Conservation (phyloP, 202 grass and related monocot species). For the Panicum hallii region DNA sequence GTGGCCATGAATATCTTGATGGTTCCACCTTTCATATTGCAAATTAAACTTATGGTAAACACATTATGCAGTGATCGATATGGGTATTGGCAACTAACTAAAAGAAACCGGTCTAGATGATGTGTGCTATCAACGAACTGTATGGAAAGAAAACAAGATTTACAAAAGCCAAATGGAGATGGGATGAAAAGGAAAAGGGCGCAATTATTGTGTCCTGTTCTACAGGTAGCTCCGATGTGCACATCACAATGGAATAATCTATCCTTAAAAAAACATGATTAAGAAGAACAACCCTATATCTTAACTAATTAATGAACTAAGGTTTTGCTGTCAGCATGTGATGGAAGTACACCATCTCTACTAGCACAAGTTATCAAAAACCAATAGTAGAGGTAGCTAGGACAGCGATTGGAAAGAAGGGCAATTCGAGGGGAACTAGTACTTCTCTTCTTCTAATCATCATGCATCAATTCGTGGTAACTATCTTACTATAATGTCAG, state of each 20-base stretch:
- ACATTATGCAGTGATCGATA: too few species aligned
- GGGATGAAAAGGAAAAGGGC: neutral
- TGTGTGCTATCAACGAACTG: neutral
- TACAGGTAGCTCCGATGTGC: slow-evolving; percentile 21
- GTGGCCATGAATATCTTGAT: neutral
- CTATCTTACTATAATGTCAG: neutral
- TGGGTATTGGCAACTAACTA: too few species aligned
- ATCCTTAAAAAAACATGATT: neutral
- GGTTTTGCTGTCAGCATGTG: neutral
- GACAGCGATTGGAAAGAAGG: neutral
- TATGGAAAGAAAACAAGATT: neutral
- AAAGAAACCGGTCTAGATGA: neutral
- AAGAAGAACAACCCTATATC: neutral
- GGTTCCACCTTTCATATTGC: neutral
- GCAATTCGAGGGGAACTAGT: neutral
- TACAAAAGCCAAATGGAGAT: slow-evolving; percentile 33
- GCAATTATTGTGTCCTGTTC: slow-evolving; percentile 10
- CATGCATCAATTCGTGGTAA: neutral
- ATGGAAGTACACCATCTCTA: too few species aligned
- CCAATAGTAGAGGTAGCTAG: neutral
- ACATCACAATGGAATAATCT: slow-evolving; percentile 6
- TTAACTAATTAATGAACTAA: neutral
- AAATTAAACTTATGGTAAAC: neutral
- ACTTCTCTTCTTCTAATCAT: neutral
- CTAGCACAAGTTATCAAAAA: neutral